Evolutionary conservation across 2,329 filamentous ascomycete species (phyloP), one percentile per base, ranked within the genome.

Genomic region (Penicillium sp.): DNA sequence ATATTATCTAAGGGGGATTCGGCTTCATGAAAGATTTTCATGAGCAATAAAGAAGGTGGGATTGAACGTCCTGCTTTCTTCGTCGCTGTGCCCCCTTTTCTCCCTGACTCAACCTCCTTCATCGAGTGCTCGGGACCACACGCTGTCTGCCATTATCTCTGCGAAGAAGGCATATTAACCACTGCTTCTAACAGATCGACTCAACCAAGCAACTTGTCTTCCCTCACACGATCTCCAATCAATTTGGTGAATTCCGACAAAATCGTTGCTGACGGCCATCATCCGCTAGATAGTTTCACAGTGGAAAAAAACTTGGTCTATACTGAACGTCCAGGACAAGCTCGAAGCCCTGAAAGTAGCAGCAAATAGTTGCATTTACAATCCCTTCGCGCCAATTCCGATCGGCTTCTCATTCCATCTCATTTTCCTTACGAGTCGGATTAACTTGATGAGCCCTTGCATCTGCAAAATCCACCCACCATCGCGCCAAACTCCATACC

Each of bases 321-420:
- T 49, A 53, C 54, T 56, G 51, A 61, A 34, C 38, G 34, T 55
- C 34, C 57, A 31, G 57, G 50, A 43, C 50, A 54, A n/a, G 14
- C 47, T 54, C 60, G 57, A 59, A 51, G 45, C 37, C 50, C 20
- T 41, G 60, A 57, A 53, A 63, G 61, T 63, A 63, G 61, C 61
- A 56, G 38, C 58, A 52, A 31, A 47, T 63, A 63, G 55, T 57
- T 54, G 55, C 55, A 28, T 63, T 50, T 49, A 39, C 53, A 53
- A 49, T 14, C 60, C 61, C 55, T 52, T 60, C 54, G 61, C 61
- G 53, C 38, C 58, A 55, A 34, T n/a, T 37, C n/a, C 28, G 25
- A 53, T 48, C 38, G 17, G 20, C 14, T 39, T 25, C 25, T 14
- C 31, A 6, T 38, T 53, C 61, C 61, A 60, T 42, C 47, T 55